Evolutionary conservation across 768 basidiomycete genomes (phyloP), one percentile per base, ranked within the genome.

Genomic region (Pleurotus tuoliensis): DNA sequence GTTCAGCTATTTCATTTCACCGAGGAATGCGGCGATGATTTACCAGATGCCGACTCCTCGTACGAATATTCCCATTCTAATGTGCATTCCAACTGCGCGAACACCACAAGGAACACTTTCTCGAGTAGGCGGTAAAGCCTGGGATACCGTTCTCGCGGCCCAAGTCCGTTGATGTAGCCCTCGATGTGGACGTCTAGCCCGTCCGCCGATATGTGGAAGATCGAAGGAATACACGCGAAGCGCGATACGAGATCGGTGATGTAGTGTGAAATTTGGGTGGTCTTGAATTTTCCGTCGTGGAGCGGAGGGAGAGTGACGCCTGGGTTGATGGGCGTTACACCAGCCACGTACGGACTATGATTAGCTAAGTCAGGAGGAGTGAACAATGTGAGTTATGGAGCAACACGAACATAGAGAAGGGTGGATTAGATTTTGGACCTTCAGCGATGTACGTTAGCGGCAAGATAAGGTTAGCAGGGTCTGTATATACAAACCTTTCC

Each of bases 341-440:
- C n/a, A 24, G 47, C 46, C 25, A 56, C 15, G 34, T 43, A 43
- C 6, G 41, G 41, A 43, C 13, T 15, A 12, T n/a, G 12, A n/a
- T 27, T 2, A 11, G 15, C 18, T 41, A 24, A 30, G 1, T 30
- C 9, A 8, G 5, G 30, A 30, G 9, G 9, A 7, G 6, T 7
- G 9, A 30, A 30, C 30, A 43, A 15, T 49, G 30, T 9, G 30
- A 30, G 30, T 7, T 30, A 30, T 12, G 1, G 34, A 15, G 30
- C 15, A 16, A 40, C 38, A 24, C 37, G 15, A n/a, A 61, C 61
- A 62, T 15, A 59, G 43, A 3, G 61, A 59, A 22, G 61, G 61
- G 37, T 62, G 61, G 6, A 62, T 62, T 24, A 62, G 40, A 25
- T 62, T 56, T 54, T 62, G 59, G 5, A 62, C 61, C 58, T 60